phyloP scores from a whole-genome alignment of 1,284 basidiomycete genomes.

The Schizopora paradoxa region DNA sequence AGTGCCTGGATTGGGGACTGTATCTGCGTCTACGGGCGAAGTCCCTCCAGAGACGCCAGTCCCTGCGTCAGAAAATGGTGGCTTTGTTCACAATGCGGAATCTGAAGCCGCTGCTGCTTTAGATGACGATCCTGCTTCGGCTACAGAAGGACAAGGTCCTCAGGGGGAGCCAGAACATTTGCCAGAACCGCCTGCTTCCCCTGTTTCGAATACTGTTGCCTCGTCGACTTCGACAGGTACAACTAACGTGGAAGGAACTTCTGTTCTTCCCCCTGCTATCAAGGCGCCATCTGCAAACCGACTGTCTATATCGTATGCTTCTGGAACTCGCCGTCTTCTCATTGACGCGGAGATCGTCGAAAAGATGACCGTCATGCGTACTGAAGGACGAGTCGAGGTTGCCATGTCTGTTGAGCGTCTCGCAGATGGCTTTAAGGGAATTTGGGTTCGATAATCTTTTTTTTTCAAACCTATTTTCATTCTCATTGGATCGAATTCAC shows the following conservation, averaged over 20 bases:
- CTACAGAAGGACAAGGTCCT: no score
- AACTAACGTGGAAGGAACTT: conserved; percentile 9
- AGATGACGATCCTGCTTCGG: conserved; percentile 15
- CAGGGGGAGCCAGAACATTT: conserved; percentile 40
- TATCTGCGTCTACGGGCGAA: conserved; percentile 14
- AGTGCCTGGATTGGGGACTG: no score
- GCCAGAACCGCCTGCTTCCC: conserved; percentile 51
- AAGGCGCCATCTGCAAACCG: conserved; percentile 65
- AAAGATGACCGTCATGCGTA: conserved; percentile 73
- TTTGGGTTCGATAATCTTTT: conserved; percentile 46
- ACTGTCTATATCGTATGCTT: conserved; percentile 93
- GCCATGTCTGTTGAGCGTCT: conserved; percentile 53
- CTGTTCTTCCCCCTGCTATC: conserved; percentile 16
- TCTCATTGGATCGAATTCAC: conserved; percentile 11
- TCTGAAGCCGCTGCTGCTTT: conserved; percentile 12
- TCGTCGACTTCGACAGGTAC: conserved; percentile 44
- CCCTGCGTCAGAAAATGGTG: conserved; percentile 13
- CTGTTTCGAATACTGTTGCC: conserved; percentile 45
- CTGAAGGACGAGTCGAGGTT: conserved; percentile 84
- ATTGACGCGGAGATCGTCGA: conserved; percentile 87
- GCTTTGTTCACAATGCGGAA: conserved; percentile 15
- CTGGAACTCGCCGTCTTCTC: conserved; percentile 79
- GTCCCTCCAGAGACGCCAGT: conserved; percentile 10
- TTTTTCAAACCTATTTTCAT: conserved; percentile 5
- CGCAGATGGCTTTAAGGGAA: conserved; percentile 60